Percentiles rank a stretch among this genome's conserved stretches.
Evolutionary conservation across 371 early-diverging fungal species (phyloP).

Genomic region (Mucor ambiguus): DNA sequence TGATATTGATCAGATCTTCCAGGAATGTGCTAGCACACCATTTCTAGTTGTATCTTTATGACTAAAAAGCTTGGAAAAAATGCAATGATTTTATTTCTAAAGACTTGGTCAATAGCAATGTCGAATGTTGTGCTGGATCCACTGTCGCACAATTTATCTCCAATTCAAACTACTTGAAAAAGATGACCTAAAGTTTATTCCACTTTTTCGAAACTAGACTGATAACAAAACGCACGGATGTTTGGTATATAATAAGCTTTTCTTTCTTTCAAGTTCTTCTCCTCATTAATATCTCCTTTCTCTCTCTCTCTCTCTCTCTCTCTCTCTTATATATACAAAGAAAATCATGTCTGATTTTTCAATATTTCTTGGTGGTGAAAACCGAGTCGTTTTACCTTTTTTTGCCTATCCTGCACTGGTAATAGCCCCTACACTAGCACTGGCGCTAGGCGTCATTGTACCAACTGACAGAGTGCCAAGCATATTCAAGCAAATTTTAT

Average conservation of each 20-base stretch:
- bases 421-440: conserved; percentile 14
- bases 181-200: neutral
- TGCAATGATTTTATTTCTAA: neutral
- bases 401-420: conserved; percentile 6
- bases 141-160: neutral
- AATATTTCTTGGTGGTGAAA: conserved; percentile 15
- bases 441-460: conserved; percentile 22
- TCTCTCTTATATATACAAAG: neutral
- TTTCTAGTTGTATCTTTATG: neutral
- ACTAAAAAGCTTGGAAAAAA: neutral
- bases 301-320: neutral
- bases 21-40: neutral
- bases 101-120: neutral
- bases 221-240: conserved; percentile 7
- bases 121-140: neutral
- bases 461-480: conserved; percentile 23
- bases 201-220: neutral
- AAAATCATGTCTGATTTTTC: conserved; percentile 2
- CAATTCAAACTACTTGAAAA: neutral
- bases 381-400: conserved; percentile 7
- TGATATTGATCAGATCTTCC: neutral
- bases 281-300: neutral
- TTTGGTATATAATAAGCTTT: conserved; percentile 2
- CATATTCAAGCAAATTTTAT: conserved; percentile 30
- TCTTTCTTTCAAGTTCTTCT: neutral